phyloP scores from a whole-genome alignment of 163 green algal genomes.

The Scenedesmus sp. region DNA sequence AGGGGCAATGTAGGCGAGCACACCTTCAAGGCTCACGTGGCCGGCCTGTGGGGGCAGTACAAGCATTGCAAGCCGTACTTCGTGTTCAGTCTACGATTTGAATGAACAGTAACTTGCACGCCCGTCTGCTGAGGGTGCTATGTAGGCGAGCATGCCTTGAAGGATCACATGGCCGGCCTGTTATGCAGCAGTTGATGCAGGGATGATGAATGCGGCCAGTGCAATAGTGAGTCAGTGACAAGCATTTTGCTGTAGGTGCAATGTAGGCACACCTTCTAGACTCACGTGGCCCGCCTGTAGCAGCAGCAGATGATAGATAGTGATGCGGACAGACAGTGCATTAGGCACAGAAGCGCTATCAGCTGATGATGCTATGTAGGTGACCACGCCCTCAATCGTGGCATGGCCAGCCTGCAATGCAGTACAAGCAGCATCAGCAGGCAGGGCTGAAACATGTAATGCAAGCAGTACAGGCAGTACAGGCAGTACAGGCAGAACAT shows the following conservation, averaged over 20 bases:
- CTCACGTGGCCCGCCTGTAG: not conserved
- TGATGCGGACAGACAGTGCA: not conserved
- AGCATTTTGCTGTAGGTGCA: no score
- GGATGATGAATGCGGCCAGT: no score
- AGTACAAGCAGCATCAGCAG: not conserved
- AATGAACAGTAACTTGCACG: no score
- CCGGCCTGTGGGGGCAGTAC: not conserved
- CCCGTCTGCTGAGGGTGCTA: no score
- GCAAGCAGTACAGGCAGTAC: not conserved
- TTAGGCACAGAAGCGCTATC: constrained; percentile 25
- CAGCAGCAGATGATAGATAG: not conserved
- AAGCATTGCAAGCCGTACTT: not conserved
- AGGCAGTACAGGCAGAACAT: not conserved
- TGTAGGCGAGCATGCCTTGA: no score
- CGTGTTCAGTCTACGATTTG: no score
- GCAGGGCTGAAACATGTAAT: no score
- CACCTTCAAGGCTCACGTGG: no score
- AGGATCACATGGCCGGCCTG: no score
- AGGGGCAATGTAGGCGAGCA: not conserved
- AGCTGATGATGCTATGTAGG: constrained; percentile 71
- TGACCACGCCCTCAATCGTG: constrained; percentile 68
- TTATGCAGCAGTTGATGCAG: no score
- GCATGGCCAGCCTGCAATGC: constrained; percentile 49
- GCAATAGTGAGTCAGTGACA: no score
- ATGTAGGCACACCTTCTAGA: no score